Percentiles rank a stretch among this genome's conserved stretches.
Evolutionary conservation across 192 early-diverging fungal species (phyloP).

Genomic region (Coemansia sp.): DNA sequence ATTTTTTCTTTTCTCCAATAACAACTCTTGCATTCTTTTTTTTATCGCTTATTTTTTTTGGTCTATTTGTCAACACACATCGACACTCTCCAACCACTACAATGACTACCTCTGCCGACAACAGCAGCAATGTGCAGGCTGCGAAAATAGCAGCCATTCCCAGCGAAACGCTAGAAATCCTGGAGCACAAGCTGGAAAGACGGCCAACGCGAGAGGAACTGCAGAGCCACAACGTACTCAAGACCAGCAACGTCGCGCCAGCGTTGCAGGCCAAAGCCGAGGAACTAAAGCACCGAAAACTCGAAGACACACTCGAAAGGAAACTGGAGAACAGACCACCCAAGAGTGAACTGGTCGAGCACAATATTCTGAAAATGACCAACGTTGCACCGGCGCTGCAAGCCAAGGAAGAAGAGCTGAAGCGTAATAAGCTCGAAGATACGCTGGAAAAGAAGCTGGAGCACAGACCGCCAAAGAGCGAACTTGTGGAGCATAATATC

Average conservation of each 20-base stretch:
- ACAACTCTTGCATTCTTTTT: neutral
- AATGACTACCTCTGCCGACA: neutral
- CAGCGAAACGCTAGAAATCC: slow-evolving; percentile 14
- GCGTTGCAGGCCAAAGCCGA: slow-evolving; percentile 38
- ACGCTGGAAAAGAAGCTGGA: slow-evolving; percentile 58
- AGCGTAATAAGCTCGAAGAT: slow-evolving; percentile 24
- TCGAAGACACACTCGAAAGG: slow-evolving; percentile 55
- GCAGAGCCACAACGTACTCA: slow-evolving; percentile 60
- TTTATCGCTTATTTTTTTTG: neutral
- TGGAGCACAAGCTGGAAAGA: slow-evolving; percentile 60
- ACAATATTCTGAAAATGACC: slow-evolving; percentile 54
- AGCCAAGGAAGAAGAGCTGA: slow-evolving; percentile 18
- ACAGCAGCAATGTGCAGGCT: neutral
- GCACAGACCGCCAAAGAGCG: slow-evolving; percentile 50
- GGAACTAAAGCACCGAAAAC: slow-evolving; percentile 28
- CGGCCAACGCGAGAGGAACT: slow-evolving; percentile 55
- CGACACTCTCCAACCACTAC: neutral
- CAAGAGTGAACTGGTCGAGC: slow-evolving; percentile 53
- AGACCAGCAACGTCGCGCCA: slow-evolving; percentile 40
- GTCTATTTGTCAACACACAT: neutral
- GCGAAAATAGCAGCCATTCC: neutral
- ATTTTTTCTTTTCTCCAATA: no score
- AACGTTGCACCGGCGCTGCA: slow-evolving; percentile 15
- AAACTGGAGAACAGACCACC: slow-evolving; percentile 61
- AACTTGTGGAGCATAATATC: slow-evolving; percentile 63